A percentile compares a stretch with the other conserved stretches of the same genome.
Evolutionary conservation across 768 basidiomycete genomes (phyloP).

Genomic region (Kwoniella sp.): DNA sequence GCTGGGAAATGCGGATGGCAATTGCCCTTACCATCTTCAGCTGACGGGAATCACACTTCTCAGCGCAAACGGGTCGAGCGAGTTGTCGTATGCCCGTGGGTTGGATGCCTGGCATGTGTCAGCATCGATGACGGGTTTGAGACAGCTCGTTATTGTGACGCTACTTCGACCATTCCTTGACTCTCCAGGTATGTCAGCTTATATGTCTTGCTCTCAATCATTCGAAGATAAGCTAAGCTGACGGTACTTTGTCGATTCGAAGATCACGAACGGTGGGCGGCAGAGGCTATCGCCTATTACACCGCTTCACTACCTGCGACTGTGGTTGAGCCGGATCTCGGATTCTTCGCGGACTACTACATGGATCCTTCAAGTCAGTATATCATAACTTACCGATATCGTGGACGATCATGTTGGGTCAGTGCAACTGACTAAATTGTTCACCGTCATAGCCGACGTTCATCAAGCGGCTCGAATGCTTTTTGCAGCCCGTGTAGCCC

Average conservation of each 20-base stretch:
- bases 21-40: not conserved
- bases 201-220: not conserved
- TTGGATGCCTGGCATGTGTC: conserved; percentile 74
- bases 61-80: not conserved
- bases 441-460: conserved; percentile 64
- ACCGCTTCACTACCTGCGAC: conserved; percentile 68
- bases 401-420: not conserved
- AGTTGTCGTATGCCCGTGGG: conserved; percentile 57
- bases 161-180: conserved; percentile 73
- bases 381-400: not conserved
- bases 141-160: conserved; percentile 68
- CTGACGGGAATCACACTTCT: not conserved
- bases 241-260: conserved; percentile 1
- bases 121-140: conserved; percentile 67
- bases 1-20: not conserved
- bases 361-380: conserved; percentile 71
- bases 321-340: conserved; percentile 70
- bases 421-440: not conserved
- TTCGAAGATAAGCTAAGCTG: not conserved
- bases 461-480: conserved; percentile 74
- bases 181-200: conserved; percentile 64
- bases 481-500: conserved; percentile 73
- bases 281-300: conserved; percentile 78
- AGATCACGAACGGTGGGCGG: conserved; percentile 73
- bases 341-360: conserved; percentile 74